Base-by-base conservation (phyloP, 192 early-diverging fungal genomes). In the Irineochytrium annulatum region DNA sequence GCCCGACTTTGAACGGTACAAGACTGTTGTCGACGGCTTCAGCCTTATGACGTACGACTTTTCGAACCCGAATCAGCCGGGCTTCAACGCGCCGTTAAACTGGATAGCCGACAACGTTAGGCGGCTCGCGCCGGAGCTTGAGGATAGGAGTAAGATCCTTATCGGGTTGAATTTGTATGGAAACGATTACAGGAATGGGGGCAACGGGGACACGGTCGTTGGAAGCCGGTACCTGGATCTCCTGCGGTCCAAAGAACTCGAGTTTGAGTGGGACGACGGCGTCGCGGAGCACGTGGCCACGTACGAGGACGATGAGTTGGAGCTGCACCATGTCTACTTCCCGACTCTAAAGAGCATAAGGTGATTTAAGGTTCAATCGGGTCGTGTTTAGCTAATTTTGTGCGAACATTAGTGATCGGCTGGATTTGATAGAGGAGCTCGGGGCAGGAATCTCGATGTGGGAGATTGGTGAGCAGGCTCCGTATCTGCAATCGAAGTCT, bases 1-100 rank as follows among this genome's bases (percentile, higher is more conserved):
- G n/a, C 27, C 29, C 11, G 49, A 61, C 26, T 58, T 61, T 22
- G 55, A 62, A 5, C 30, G 33, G 27, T 62, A 69, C 60, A 59
- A 60, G 32, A n/a, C 43, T 20, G 29, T 69, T 3, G 67, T 69
- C 11, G 34, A 55, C 1, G 59, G 59, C 2, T 69, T 69, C 59
- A 56, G 52, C 17, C 55, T 69, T 29, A 69, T 69, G 67, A 69
- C 67, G 11, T 69, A 69, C 28, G 67, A 69, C 45, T 69, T 31
- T 32, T 63, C 67, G n/a, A 33, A 4, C 0, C 41, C 27, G 17
- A 45, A 28, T 11, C 8, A 17, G 11, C 60, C 60, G 28, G 67
- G 67, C 1, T 60, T 60, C 3, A 69, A 69, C 43, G 51, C 67
- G 11, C 67, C 67, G 13, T 16, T 69, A 26, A 17, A 30, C 8